These are phyloP conservation scores for Globisporangium barbulae DNA, from an alignment of 352 stramenopile species.

Conservation along the genomic window DNA sequence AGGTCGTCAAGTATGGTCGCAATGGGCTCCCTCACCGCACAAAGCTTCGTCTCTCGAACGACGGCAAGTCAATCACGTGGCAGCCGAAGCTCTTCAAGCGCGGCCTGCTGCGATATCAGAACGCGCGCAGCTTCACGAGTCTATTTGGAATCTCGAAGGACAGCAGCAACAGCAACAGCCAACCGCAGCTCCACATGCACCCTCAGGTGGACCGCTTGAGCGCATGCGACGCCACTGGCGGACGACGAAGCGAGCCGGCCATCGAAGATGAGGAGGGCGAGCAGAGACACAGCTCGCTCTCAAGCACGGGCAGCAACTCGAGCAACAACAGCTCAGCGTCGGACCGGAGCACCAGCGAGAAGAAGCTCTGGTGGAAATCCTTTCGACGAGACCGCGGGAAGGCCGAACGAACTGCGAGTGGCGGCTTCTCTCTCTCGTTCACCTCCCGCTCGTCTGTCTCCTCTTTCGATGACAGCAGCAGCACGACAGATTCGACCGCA, in stretches of 20 bases:
- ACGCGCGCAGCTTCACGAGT: conserved; percentile 60
- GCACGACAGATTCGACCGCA: conserved; percentile 6
- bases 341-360: conserved; percentile 45
- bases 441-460: conserved; percentile 27
- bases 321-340: conserved; percentile 37
- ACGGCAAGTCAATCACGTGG: conserved; percentile 71
- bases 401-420: conserved; percentile 60
- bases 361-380: conserved; percentile 70
- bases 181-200: conserved; percentile 41
- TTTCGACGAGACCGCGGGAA: conserved; percentile 58
- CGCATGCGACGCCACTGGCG: conserved; percentile 16
- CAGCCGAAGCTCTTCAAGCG: conserved; percentile 76
- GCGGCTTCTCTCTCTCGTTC: conserved; percentile 56
- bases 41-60: conserved; percentile 64
- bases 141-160: conserved; percentile 54
- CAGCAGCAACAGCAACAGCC: conserved; percentile 27
- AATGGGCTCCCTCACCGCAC: conserved; percentile 75
- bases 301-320: conserved; percentile 14
- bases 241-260: conserved; percentile 26
- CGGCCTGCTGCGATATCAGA: conserved; percentile 66
- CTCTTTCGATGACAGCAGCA: conserved; percentile 20
- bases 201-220: conserved; percentile 32
- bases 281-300: conserved; percentile 14
- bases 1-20: conserved; percentile 80
- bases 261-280: conserved; percentile 17